These are phyloP conservation scores for Pinus tabuliformis DNA, from an alignment of 75 land plant species.

Conservation along the genomic window DNA sequence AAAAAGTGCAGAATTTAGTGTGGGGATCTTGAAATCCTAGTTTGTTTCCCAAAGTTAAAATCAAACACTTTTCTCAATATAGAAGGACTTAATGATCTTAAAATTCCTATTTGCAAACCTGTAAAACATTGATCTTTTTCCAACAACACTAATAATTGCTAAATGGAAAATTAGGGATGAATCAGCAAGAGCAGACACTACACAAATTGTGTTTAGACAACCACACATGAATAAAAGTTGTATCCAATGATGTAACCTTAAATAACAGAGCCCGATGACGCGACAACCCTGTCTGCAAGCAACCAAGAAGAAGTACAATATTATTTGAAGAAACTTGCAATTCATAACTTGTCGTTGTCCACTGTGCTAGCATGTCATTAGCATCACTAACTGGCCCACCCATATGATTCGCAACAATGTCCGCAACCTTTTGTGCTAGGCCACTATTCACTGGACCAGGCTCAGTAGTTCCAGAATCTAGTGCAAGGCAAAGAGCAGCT, in stretches of 20 bases:
- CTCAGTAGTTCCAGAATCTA: constrained; percentile 32
- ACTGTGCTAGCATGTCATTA: constrained; percentile 59
- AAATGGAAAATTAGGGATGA: neutral
- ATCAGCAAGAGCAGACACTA: neutral
- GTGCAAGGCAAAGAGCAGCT: constrained; percentile 48
- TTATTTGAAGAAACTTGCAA: constrained; percentile 60
- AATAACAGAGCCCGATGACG: constrained; percentile 87
- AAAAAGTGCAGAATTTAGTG: too few species aligned
- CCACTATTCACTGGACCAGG: constrained; percentile 16
- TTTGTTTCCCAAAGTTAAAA: too few species aligned
- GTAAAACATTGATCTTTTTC: too few species aligned
- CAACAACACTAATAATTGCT: neutral
- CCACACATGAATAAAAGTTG: neutral
- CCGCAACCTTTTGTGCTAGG: constrained; percentile 66
- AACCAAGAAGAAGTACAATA: constrained; percentile 69
- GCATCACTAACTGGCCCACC: constrained; percentile 80
- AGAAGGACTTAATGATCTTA: too few species aligned
- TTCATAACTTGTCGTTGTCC: constrained; percentile 64
- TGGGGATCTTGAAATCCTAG: too few species aligned
- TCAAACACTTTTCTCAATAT: too few species aligned
- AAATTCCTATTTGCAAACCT: too few species aligned
- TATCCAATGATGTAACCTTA: constrained; percentile 43
- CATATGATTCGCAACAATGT: constrained; percentile 68
- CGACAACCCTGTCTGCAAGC: constrained; percentile 60
- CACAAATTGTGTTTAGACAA: neutral